These are phyloP conservation scores for Acidiella bohemica DNA, from an alignment of 495 filamentous ascomycete genomes.

Conservation along the genomic window DNA sequence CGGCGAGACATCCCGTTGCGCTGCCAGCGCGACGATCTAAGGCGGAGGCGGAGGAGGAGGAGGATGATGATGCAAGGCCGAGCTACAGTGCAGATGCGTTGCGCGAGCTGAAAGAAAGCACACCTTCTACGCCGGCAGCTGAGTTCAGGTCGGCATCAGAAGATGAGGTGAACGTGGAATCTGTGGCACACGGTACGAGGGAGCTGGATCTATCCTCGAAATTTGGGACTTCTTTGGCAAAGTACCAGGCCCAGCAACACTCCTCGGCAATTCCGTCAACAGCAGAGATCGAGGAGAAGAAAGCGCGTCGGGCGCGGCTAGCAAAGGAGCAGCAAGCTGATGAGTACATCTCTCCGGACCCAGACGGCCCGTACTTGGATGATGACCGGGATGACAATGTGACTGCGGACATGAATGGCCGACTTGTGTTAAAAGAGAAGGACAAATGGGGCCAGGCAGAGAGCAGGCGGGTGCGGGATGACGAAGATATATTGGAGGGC, in stretches of 20 bases:
- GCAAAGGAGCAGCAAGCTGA: constrained; percentile 50
- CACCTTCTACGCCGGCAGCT: constrained; percentile 65
- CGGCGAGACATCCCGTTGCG: constrained; percentile 40
- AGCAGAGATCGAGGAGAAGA: constrained; percentile 85
- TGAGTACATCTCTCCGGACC: constrained; percentile 69
- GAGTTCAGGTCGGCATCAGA: constrained; percentile 31
- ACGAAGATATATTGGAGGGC: constrained; percentile 89
- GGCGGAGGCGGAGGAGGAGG: constrained; percentile 41
- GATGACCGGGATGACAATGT: constrained; percentile 30
- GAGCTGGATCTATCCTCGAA: constrained; percentile 56
- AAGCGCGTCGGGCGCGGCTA: constrained; percentile 66
- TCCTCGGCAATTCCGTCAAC: constrained; percentile 56
- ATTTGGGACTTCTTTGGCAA: constrained; percentile 38
- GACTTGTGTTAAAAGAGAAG: constrained; percentile 22
- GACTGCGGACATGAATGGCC: constrained; percentile 9
- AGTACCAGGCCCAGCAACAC: constrained; percentile 22
- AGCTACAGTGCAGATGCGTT: constrained; percentile 80
- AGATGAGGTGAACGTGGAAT: no score
- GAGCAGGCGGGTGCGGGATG: constrained; percentile 66
- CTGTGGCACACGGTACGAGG: constrained; percentile 9
- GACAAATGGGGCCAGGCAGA: constrained; percentile 42
- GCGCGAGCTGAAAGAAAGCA: constrained; percentile 68
- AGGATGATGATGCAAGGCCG: no score
- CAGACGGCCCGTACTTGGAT: constrained; percentile 28
- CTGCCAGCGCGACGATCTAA: constrained; percentile 1